Conservation (phyloP, 73 alveolate genomes). For the Tetrahymena thermophila region DNA sequence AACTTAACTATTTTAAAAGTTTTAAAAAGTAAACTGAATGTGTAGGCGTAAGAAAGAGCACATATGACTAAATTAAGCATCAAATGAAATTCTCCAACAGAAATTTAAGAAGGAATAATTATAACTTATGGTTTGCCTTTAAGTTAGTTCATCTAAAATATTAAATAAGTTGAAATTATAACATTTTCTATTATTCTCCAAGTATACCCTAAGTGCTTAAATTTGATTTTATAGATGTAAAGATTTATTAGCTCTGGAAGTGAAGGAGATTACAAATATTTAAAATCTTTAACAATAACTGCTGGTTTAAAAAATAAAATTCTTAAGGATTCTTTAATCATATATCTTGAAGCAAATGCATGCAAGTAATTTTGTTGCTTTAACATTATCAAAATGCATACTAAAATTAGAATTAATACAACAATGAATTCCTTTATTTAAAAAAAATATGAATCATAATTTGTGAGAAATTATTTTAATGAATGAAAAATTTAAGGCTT, state of each 20-base stretch:
- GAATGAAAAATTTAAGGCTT: neutral
- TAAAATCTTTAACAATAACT: neutral
- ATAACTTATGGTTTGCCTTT: neutral
- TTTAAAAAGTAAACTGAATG: neutral
- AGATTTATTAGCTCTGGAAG: neutral
- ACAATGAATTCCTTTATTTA: neutral
- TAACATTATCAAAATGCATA: neutral
- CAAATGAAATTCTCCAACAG: neutral
- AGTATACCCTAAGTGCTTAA: neutral
- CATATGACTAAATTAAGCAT: neutral
- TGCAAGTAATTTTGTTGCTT: neutral
- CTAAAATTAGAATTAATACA: neutral
- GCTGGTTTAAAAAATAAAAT: neutral
- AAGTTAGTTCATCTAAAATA: neutral
- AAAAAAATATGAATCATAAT: neutral
- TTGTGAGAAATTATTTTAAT: neutral
- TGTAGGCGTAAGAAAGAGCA: neutral
- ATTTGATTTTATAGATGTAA: neutral
- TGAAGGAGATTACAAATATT: neutral
- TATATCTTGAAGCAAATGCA: neutral
- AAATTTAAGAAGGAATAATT: neutral
- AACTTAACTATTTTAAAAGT: neutral
- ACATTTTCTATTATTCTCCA: neutral
- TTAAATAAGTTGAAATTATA: neutral
- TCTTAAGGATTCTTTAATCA: neutral